Evolutionary conservation across 2,329 filamentous ascomycete species (phyloP), one percentile per base, ranked within the genome.

Genomic region (Coniochaeta ligniaria): DNA sequence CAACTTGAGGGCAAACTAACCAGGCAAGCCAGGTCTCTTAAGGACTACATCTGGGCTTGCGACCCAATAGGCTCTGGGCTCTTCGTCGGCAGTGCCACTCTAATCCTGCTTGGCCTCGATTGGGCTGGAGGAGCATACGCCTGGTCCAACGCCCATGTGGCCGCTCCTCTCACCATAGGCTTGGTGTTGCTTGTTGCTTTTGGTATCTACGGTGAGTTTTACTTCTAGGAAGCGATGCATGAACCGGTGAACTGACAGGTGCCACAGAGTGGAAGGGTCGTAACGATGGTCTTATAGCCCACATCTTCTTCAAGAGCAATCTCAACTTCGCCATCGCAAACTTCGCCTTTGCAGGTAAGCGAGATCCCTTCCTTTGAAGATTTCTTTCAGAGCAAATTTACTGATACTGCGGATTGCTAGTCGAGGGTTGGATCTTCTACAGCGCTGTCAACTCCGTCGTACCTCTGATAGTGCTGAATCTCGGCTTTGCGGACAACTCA

Each of bases 351-450:
- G 78, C 78, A 3, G 38, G 38, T 41, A 41, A 41, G 11, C 35
- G 17, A 20, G 4, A 41, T 52, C 17, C 1, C 2, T 17, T 8
- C 20, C 20, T n/a, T 9, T 26, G 4, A 26, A 4, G 3, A 14
- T 7, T 26, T 26, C 22, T 28, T 16, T 22, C 45, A 4, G 14
- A 22, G 17, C 22, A 6, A 2, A 5, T n/a, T 52, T 14, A 26
- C 47, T 52, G 28, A 52, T 16, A n/a, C 4, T 6, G 11, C 47
- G 22, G 35, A n/a, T 41, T 20, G 3, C 6, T 41, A 41, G 35
- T 57, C 12, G 31, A 35, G n/a, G 82, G 82, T 16, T 85, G 81
- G 81, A 81, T 84, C 60, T 84, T 83, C 66, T 82, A 82, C 75
- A 60, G 80, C 80, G 1, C 28, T 31, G 78, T 83, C 61, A 82